These are phyloP conservation scores for Suhomyces bokatorum DNA, from an alignment of 1,139 yeast species.

Conservation along the genomic window DNA sequence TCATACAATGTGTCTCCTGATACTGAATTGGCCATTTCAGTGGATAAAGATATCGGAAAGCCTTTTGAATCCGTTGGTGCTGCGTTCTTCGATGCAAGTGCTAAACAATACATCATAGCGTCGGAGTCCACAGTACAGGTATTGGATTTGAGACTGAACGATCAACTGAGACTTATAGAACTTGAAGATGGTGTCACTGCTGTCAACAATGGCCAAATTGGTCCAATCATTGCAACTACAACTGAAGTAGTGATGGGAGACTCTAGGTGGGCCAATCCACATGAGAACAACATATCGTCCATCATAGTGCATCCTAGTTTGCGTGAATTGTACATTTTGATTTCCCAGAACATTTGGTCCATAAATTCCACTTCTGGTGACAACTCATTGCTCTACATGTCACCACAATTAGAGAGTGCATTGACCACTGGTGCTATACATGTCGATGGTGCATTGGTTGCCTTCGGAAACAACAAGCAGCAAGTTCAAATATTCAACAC, in stretches of 20 bases:
- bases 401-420: slow-evolving; percentile 8
- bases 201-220: slow-evolving; percentile 2
- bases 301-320: slow-evolving; percentile 39
- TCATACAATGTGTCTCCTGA: slow-evolving; percentile 29
- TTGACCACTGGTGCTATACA: slow-evolving; percentile 49
- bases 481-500: slow-evolving; percentile 46
- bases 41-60: slow-evolving; percentile 10
- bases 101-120: slow-evolving; percentile 21
- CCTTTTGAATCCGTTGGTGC: slow-evolving; percentile 18
- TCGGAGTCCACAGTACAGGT: slow-evolving; percentile 1
- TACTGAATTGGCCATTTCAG: slow-evolving; percentile 13
- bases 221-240: slow-evolving; percentile 23
- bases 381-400: slow-evolving; percentile 6
- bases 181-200: slow-evolving; percentile 1
- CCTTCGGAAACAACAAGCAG: slow-evolving; percentile 44
- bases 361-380: slow-evolving; percentile 23
- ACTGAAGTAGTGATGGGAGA: slow-evolving; percentile 21
- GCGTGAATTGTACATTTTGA: slow-evolving; percentile 27
- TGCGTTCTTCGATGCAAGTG: slow-evolving; percentile 14
- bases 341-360: slow-evolving; percentile 32
- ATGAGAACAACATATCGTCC: slow-evolving; percentile 16
- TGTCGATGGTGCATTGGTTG: slow-evolving; percentile 65
- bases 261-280: slow-evolving; percentile 5
- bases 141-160: slow-evolving; percentile 6
- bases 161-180: slow-evolving; percentile 3